phyloP scores from a whole-genome alignment of 371 early-diverging fungal species.

The Mucor ambiguus region DNA sequence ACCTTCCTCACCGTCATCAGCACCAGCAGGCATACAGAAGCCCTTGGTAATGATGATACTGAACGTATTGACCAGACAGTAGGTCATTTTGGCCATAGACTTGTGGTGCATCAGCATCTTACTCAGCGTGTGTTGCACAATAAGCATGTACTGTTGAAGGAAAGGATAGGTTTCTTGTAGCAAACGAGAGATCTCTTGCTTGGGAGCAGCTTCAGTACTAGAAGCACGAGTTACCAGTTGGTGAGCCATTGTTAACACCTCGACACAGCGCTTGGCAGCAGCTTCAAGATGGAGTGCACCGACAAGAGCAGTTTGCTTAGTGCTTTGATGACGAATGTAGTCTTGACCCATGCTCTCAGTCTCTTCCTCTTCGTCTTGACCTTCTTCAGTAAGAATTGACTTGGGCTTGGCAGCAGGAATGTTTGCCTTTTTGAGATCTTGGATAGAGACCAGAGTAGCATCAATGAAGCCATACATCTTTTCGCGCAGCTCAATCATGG shows the following conservation, averaged over 20 bases:
- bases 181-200: constrained; percentile 29
- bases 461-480: constrained; percentile 40
- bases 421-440: constrained; percentile 47
- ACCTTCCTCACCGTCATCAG: constrained; percentile 66
- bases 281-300: constrained; percentile 46
- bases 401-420: background rate
- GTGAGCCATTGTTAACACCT: constrained; percentile 32
- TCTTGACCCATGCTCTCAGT: constrained; percentile 61
- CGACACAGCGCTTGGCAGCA: constrained; percentile 39
- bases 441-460: constrained; percentile 42
- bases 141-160: constrained; percentile 68
- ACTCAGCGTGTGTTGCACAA: constrained; percentile 61
- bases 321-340: constrained; percentile 43
- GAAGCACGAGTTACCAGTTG: constrained; percentile 8
- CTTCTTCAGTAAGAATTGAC: constrained; percentile 9
- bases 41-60: constrained; percentile 79
- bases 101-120: constrained; percentile 72
- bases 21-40: constrained; percentile 78
- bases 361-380: constrained; percentile 39
- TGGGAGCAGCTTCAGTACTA: background rate
- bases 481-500: constrained; percentile 29
- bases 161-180: constrained; percentile 61
- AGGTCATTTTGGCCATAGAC: constrained; percentile 65
- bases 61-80: constrained; percentile 73
- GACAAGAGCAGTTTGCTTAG: constrained; percentile 29